Evolutionary conservation across 257 asterid species (phyloP).

Genomic region (Capsicum chinense): DNA sequence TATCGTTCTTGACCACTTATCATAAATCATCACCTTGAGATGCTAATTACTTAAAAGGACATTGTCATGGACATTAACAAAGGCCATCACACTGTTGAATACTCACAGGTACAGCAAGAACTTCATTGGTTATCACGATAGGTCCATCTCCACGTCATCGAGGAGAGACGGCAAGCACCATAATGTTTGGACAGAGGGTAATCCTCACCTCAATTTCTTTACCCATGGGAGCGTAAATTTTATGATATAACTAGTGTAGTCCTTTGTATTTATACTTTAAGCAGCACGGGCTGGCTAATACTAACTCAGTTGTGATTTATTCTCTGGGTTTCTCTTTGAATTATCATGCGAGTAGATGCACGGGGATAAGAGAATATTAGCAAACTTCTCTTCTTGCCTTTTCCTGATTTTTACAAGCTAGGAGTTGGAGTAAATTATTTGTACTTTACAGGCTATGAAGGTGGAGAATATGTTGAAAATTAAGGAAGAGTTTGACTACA

Average conservation of each 20-base stretch:
- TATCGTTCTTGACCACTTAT: not conserved
- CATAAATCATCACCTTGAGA: not conserved
- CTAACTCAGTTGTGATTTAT: slow-evolving; percentile 9
- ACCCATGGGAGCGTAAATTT: not conserved
- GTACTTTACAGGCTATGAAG: slow-evolving; percentile 76
- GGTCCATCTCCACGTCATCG: slow-evolving; percentile 93
- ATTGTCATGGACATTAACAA: not conserved
- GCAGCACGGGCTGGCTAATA: not conserved
- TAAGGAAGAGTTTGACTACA: slow-evolving; percentile 88
- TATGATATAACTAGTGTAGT: not conserved
- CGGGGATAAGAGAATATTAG: not conserved
- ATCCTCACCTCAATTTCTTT: slow-evolving; percentile 28
- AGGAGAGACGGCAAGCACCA: slow-evolving; percentile 91
- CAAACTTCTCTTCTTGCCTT: not conserved
- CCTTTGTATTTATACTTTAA: slow-evolving; percentile 8
- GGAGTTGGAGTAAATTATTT: slow-evolving; percentile 7
- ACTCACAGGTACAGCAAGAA: slow-evolving; percentile 80
- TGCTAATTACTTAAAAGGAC: not conserved
- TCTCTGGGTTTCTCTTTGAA: slow-evolving; percentile 9
- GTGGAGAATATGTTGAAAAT: slow-evolving; percentile 87
- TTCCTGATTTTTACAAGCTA: not conserved
- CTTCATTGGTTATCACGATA: slow-evolving; percentile 76
- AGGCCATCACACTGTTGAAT: slow-evolving; percentile 32
- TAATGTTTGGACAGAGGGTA: slow-evolving; percentile 91
- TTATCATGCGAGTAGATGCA: slow-evolving; percentile 25